Evolutionary conservation across 192 early-diverging fungal species (phyloP).

Genomic region (Coemansia sp.): DNA sequence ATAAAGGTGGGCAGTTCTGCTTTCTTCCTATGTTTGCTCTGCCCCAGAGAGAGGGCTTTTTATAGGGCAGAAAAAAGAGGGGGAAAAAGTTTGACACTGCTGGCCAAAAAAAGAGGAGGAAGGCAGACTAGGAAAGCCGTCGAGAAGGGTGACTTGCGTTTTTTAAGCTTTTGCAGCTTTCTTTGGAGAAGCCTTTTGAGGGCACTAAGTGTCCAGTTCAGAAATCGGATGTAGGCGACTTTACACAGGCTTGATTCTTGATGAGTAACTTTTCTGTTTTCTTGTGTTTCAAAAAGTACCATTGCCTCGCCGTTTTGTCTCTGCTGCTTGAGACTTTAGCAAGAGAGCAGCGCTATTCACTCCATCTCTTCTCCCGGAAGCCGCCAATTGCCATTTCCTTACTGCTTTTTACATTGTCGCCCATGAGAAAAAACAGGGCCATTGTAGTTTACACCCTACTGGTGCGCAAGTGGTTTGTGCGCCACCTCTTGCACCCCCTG

Average conservation of each 20-base stretch:
- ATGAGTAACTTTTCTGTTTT: no score
- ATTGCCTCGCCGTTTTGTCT: not conserved
- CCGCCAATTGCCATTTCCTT: not conserved
- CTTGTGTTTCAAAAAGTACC: no score
- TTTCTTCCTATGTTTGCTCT: not conserved
- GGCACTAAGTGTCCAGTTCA: no score
- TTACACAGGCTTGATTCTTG: not conserved
- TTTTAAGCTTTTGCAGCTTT: not conserved
- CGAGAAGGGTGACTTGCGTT: no score
- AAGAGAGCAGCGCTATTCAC: not conserved
- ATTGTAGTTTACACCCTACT: no score
- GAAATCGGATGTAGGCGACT: not conserved
- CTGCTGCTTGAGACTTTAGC: not conserved
- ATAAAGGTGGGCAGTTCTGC: no score
- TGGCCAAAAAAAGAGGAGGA: not conserved
- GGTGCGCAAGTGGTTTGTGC: slow-evolving; percentile 50
- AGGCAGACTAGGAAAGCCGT: not conserved
- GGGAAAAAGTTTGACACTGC: not conserved
- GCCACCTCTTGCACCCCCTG: slow-evolving; percentile 46
- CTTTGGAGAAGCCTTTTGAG: no score
- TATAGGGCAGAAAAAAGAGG: not conserved
- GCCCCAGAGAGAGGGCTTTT: not conserved
- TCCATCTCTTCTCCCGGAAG: not conserved
- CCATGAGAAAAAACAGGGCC: no score
- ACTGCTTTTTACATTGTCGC: no score